A percentile compares a stretch with the other conserved stretches of the same genome.
These are phyloP conservation scores for Tetragonia tetragonoides DNA, from an alignment of 148 eudicot genomes.

Conservation along the genomic window DNA sequence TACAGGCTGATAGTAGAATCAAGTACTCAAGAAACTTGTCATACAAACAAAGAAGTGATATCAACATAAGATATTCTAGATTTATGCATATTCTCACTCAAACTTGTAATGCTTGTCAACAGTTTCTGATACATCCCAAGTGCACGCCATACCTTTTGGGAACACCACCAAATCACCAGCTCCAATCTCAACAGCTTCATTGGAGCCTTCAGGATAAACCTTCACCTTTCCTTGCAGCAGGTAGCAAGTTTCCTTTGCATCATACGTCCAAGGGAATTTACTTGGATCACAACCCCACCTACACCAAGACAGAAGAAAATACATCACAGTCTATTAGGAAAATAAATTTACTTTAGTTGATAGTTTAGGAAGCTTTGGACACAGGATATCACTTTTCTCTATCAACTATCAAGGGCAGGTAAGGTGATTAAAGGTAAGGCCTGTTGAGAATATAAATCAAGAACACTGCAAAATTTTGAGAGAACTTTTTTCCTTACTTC, in stretches of 20 bases:
- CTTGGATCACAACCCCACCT: conserved; percentile 99
- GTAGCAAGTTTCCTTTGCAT: conserved; percentile 78
- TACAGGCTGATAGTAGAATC: not conserved
- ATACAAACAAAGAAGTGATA: not conserved
- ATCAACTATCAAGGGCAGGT: not conserved
- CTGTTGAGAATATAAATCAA: not conserved
- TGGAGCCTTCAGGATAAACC: conserved; percentile 83
- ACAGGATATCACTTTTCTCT: not conserved
- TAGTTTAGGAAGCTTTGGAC: not conserved
- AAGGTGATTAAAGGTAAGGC: not conserved
- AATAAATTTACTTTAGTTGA: not conserved
- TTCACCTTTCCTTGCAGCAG: conserved; percentile 90
- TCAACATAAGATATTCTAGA: conserved; percentile 9
- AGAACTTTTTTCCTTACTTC: too few relatives aligned
- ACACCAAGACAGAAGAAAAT: conserved; percentile 2
- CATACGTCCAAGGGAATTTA: conserved; percentile 98
- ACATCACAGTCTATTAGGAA: not conserved
- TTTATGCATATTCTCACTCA: conserved; percentile 36
- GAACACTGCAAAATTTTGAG: not conserved
- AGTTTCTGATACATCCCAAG: conserved; percentile 93
- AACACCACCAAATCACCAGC: conserved; percentile 92
- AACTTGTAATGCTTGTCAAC: conserved; percentile 89
- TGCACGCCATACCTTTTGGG: conserved; percentile 94
- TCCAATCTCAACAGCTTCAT: conserved; percentile 77
- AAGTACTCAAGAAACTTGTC: conserved; percentile 4